Base-by-base conservation (phyloP, 257 asterid genomes). In the Salvia hispanica region DNA sequence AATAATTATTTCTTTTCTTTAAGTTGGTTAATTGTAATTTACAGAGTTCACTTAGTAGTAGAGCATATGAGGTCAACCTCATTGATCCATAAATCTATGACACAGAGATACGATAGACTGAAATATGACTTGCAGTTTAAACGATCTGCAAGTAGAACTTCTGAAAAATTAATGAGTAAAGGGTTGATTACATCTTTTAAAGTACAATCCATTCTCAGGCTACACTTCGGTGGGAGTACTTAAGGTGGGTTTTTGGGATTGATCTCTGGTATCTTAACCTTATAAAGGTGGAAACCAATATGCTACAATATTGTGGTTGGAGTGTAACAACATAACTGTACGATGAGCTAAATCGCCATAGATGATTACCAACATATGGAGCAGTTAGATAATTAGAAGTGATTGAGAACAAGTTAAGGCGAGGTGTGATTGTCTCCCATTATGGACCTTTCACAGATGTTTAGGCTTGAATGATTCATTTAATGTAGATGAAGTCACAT, bases 391-490 rank as follows among this genome's bases (percentile, higher is more conserved):
- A 51, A 40, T 36, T 34, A 37, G n/a, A 58, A 39, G 33, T 3
- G 9, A 40, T 43, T 56, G 33, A 8, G 33, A 56, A 12, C 37
- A 52, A 57, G 9, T 64, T 47, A 9, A 33, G 62, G 34, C 60
- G 71, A 66, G 33, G 42, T 54, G 14, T 71, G 66, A 15, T 25
- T 34, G 37, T 51, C 45, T 60, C 28, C 45, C 52, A 5, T 18
- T 58, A 50, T 57, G 43, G 66, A 11, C 18, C 21, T 58, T 51
- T 44, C 3, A 16, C 57, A 37, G 58, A 47, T 62, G 46, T 64
- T 53, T 68, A 14, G 51, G 40, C 58, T 62, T 62, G 58, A 48
- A 62, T 63, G 47, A 59, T 25, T 51, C 13, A 56, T 70, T 62
- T 44, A 7, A 58, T 42, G 54, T 42, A 37, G 11, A n/a, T 13